phyloP scores from a whole-genome alignment of 2,329 filamentous ascomycete genomes.

The Myriosclerotinia duriaeana region DNA sequence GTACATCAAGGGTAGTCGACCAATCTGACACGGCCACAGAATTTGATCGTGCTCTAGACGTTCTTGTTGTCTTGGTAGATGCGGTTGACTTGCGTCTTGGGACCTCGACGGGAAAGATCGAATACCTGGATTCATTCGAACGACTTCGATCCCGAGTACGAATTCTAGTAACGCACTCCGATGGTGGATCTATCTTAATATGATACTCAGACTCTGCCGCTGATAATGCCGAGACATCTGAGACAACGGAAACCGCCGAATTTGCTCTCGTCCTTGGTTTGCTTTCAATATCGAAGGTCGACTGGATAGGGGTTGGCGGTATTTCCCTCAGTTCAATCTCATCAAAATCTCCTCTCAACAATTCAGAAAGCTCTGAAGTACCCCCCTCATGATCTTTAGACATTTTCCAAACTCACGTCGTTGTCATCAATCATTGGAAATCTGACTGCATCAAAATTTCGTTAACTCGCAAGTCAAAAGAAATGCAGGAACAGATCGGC shows the following conservation, averaged over 20 bases:
- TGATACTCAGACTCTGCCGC: neutral
- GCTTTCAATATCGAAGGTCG: conserved; percentile 13
- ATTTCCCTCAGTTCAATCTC: conserved; percentile 18
- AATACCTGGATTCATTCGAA: conserved; percentile 19
- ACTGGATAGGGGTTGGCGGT: conserved; percentile 17
- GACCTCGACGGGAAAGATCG: conserved; percentile 12
- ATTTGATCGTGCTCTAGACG: neutral
- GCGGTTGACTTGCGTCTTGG: conserved; percentile 12
- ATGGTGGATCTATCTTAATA: neutral
- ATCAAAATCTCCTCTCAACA: conserved; percentile 13
- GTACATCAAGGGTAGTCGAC: conserved; percentile 17
- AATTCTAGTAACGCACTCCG: neutral
- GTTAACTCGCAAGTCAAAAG: neutral
- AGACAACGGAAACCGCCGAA: conserved; percentile 3
- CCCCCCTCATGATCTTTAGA: neutral
- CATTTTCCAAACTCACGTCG: conserved; percentile 9
- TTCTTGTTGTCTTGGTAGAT: conserved; percentile 12
- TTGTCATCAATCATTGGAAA: neutral
- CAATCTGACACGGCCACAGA: conserved; percentile 13
- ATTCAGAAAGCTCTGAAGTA: conserved; percentile 12
- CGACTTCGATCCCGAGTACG: conserved; percentile 3
- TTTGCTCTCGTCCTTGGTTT: conserved; percentile 8
- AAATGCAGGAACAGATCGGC: neutral
- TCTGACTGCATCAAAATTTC: conserved; percentile 18
- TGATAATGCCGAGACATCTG: neutral